Evolutionary conservation across 164 flowering plant species (phyloP).

Genomic region (Umbilicus rupestris): DNA sequence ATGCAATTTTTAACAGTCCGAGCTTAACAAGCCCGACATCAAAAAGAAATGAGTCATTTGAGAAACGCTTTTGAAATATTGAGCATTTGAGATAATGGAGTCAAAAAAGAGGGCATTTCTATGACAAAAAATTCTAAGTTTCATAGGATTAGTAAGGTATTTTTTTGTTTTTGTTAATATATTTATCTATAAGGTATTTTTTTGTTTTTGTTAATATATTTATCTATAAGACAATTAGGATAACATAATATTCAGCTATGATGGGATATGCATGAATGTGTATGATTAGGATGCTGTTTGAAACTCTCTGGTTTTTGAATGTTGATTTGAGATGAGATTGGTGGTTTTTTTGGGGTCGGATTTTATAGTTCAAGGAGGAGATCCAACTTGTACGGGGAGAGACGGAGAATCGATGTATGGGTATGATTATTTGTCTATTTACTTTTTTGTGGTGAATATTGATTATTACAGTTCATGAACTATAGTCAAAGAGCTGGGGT

Average conservation of each 20-base stretch:
- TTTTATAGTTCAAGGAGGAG: conserved; percentile 97
- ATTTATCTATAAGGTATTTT: too few relatives aligned
- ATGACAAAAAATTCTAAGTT: too few relatives aligned
- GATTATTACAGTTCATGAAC: background rate
- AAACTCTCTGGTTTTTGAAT: background rate
- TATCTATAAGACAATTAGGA: too few relatives aligned
- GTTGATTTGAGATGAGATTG: background rate
- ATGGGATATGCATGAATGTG: background rate
- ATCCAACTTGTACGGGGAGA: conserved; percentile 96
- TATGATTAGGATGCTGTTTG: too few relatives aligned
- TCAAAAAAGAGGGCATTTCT: too few relatives aligned
- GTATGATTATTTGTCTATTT: conserved; percentile 24
- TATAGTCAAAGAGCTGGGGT: background rate
- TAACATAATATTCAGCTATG: background rate
- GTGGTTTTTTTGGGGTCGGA: conserved; percentile 31
- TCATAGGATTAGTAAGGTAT: conserved; percentile 85
- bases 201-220: too few relatives aligned
- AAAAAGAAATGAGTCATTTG: too few relatives aligned
- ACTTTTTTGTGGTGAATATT: background rate
- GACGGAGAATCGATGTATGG: conserved; percentile 97
- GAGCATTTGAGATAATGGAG: too few relatives aligned
- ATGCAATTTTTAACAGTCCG: too few relatives aligned
- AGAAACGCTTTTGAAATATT: too few relatives aligned
- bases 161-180: background rate
- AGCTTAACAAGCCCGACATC: too few relatives aligned